Base-by-base conservation (phyloP, 2,329 filamentous ascomycete species). In the Claviceps spartinae region DNA sequence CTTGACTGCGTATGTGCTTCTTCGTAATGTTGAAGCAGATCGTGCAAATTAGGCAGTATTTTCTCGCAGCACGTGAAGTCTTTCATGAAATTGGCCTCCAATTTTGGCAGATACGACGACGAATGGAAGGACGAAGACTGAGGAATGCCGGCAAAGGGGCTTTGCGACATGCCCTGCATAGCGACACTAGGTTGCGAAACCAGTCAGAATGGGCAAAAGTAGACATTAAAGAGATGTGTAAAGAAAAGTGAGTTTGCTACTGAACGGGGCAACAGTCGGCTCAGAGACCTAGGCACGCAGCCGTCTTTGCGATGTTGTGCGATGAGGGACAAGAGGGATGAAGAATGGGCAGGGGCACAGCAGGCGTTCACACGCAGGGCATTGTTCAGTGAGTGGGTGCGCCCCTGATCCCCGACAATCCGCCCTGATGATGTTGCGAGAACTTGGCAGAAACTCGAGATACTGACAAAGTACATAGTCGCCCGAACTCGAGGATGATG, bases 21-120 rank as follows among this genome's bases (percentile, higher is more conserved):
- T 69, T 98, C 93, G 65, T 96, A 98, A 67, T 98, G 93, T 65
- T 95, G 89, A 47, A 98, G 75, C 47, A 98, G 76, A 64, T 97
- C 93, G 70, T 98, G 93, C 59, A 98, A 79, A 49, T 90, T 94
- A 24, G 90, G 86, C 59, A 96, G 78, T 36, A 85, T 91, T 61
- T 88, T 80, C 62, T 89, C 89, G 70, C 93, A 98, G 72, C 93
- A 98, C 50, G 85, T 85, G 70, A 97, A 97, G 71, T 97, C 90
- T 68, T 85, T 85, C 88, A 97, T 94, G 67, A 96, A 98, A 64
- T 91, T 93, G 55, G 91, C 91, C 69, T 98, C 93, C 64, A 96
- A 82, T 68, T 95, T 96, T 9, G 90, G 91, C 1, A 96, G 79
- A 65, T 97, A 97, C 26, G 93, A 97, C 6, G 90, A 95, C 1